Conservation (phyloP, 768 basidiomycete species). For the Daedaleopsis sinensis region DNA sequence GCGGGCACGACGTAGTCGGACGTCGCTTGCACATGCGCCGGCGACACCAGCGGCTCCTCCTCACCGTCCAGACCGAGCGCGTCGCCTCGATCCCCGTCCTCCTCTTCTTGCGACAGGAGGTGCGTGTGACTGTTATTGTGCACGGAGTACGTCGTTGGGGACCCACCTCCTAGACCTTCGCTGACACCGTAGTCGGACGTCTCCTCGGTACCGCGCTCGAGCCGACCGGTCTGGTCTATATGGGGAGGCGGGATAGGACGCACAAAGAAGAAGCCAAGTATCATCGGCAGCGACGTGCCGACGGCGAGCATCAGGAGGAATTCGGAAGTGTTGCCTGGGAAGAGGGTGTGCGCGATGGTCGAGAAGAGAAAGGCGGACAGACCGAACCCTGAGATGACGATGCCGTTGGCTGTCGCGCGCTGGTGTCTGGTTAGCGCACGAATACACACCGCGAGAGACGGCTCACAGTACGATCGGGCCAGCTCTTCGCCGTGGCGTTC, state of each 20-base stretch:
- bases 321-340: slow-evolving; percentile 76
- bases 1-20: slow-evolving; percentile 29
- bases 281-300: slow-evolving; percentile 80
- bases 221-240: slow-evolving; percentile 25
- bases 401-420: slow-evolving; percentile 75
- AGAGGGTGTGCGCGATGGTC: slow-evolving; percentile 67
- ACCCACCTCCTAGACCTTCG: slow-evolving; percentile 16
- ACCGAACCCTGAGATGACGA: slow-evolving; percentile 87
- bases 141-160: slow-evolving; percentile 26
- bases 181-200: slow-evolving; percentile 25
- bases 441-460: neutral
- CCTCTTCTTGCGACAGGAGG: slow-evolving; percentile 21
- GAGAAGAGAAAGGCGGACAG: slow-evolving; percentile 92
- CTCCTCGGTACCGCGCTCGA: slow-evolving; percentile 27
- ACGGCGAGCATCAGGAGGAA: slow-evolving; percentile 76
- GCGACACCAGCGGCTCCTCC: slow-evolving; percentile 21
- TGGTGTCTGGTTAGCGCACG: slow-evolving; percentile 27
- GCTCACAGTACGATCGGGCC: slow-evolving; percentile 70
- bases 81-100: slow-evolving; percentile 23
- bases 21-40: slow-evolving; percentile 13
- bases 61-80: slow-evolving; percentile 29
- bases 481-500: slow-evolving; percentile 84
- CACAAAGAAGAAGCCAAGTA: slow-evolving; percentile 75
- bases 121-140: slow-evolving; percentile 32
- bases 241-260: slow-evolving; percentile 65